phyloP scores from a whole-genome alignment of 805 yeast species.

The Ogataea salicorniae region DNA sequence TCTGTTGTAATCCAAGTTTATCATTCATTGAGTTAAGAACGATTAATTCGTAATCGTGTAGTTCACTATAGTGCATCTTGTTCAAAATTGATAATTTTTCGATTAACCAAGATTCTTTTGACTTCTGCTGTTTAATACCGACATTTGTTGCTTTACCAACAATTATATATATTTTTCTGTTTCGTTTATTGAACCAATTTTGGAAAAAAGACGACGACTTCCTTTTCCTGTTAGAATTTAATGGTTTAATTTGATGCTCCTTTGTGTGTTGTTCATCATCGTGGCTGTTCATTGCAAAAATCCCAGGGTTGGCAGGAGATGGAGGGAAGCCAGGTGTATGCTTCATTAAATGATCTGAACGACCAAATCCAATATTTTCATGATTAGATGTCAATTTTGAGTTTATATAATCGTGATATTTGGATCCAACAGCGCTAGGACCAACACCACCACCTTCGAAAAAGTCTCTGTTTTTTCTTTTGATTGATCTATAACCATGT shows the following conservation, averaged over 20 bases:
- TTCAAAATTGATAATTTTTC: conserved; percentile 44
- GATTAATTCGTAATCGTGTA: conserved; percentile 44
- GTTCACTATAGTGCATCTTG: conserved; percentile 42
- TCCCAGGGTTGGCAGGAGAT: conserved; percentile 22
- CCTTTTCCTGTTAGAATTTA: not conserved
- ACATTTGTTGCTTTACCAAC: conserved; percentile 38
- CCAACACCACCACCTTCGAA: conserved; percentile 8
- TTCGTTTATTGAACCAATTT: conserved; percentile 11
- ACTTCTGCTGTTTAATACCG: conserved; percentile 36
- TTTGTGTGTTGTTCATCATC: not conserved
- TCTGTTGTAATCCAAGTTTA: conserved; percentile 39
- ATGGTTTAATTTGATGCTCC: not conserved
- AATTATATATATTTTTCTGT: conserved; percentile 32
- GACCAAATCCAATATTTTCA: conserved; percentile 22
- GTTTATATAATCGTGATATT: conserved; percentile 23
- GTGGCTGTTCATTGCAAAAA: conserved; percentile 12
- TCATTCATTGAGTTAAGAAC: conserved; percentile 27
- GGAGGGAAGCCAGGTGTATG: conserved; percentile 28
- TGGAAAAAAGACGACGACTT: not conserved
- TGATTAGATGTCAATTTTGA: conserved; percentile 19
- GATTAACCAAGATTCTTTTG: conserved; percentile 39
- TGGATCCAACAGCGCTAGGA: conserved; percentile 2
- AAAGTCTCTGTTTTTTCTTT: conserved; percentile 12
- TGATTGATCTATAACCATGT: not conserved
- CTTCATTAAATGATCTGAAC: conserved; percentile 10